These are phyloP conservation scores for Rhodotorula sp. DNA, from an alignment of 1,284 basidiomycete genomes.

Conservation along the genomic window DNA sequence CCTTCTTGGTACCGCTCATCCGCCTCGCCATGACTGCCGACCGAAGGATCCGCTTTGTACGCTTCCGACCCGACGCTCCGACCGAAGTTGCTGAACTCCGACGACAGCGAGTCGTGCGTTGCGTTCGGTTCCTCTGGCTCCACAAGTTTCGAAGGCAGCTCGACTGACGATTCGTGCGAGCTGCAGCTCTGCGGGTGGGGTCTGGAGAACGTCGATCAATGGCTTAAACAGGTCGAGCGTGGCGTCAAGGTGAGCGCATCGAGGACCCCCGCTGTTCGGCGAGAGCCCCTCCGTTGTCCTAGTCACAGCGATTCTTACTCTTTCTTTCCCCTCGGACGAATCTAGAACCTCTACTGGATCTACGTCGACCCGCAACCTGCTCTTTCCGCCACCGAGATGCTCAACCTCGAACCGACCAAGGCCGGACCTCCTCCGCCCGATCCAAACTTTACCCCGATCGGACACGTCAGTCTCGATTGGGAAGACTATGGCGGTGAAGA, in stretches of 20 bases:
- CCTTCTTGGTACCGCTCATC: too few species aligned
- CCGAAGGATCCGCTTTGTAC: neutral
- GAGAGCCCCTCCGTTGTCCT: neutral
- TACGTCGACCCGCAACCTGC: neutral
- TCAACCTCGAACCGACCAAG: neutral
- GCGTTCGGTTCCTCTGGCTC: too few species aligned
- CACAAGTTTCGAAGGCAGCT: neutral
- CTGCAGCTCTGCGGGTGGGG: constrained; percentile 36
- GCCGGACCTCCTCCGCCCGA: constrained; percentile 8
- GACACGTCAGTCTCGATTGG: constrained; percentile 32
- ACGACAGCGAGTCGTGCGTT: constrained; percentile 15
- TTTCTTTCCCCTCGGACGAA: neutral
- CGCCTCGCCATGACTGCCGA: neutral
- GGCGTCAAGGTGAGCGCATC: constrained; percentile 16
- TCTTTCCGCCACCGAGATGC: neutral
- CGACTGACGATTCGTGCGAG: neutral
- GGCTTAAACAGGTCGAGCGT: constrained; percentile 11
- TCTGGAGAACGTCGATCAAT: constrained; percentile 15
- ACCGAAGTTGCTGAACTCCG: constrained; percentile 1
- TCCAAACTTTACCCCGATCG: constrained; percentile 24
- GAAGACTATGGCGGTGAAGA: constrained; percentile 18
- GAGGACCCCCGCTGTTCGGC: too few species aligned
- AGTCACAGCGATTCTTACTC: neutral
- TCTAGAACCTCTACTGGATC: constrained; percentile 35
- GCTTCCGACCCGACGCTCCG: neutral